phyloP scores from a whole-genome alignment of 768 basidiomycete species.

The Rhodotorula babjevae region DNA sequence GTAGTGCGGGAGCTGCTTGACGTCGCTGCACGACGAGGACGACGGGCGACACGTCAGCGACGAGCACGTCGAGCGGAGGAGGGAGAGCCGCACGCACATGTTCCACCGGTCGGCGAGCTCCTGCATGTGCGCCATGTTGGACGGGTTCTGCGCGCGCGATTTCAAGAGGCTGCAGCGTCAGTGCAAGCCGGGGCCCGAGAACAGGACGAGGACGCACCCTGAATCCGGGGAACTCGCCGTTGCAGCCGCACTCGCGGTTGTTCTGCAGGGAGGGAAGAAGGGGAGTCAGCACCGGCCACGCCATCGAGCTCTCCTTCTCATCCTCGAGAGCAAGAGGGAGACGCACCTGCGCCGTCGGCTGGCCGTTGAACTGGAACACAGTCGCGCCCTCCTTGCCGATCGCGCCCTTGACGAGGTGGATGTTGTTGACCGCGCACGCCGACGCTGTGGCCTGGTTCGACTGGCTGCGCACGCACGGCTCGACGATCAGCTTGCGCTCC shows the following conservation, averaged over 20 bases:
- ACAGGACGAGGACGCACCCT: slow-evolving; percentile 1
- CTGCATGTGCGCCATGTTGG: slow-evolving; percentile 25
- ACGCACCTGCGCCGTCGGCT: slow-evolving; percentile 38
- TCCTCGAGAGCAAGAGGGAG: no score
- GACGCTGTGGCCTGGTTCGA: slow-evolving; percentile 39
- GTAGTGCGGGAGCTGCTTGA: slow-evolving; percentile 32
- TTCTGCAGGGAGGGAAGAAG: slow-evolving; percentile 6
- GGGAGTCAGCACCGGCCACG: background rate
- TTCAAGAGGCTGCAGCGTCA: no score
- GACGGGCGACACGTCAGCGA: no score
- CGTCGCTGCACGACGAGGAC: slow-evolving; percentile 20
- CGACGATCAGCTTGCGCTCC: no score
- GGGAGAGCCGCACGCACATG: slow-evolving; percentile 3
- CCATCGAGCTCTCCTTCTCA: no score
- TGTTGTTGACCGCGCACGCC: slow-evolving; percentile 40
- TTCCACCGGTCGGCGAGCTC: slow-evolving; percentile 41
- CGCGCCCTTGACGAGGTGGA: slow-evolving; percentile 35
- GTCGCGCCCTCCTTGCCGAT: slow-evolving; percentile 37
- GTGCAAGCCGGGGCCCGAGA: background rate
- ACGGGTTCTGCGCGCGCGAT: slow-evolving; percentile 1
- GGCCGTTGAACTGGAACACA: slow-evolving; percentile 40
- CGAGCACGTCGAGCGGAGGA: no score
- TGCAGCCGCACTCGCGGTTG: slow-evolving; percentile 40
- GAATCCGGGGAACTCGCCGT: slow-evolving; percentile 41
- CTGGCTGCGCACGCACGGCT: slow-evolving; percentile 6